These are phyloP conservation scores for Xylaria longipes DNA, from an alignment of 495 filamentous ascomycete species.

Conservation along the genomic window DNA sequence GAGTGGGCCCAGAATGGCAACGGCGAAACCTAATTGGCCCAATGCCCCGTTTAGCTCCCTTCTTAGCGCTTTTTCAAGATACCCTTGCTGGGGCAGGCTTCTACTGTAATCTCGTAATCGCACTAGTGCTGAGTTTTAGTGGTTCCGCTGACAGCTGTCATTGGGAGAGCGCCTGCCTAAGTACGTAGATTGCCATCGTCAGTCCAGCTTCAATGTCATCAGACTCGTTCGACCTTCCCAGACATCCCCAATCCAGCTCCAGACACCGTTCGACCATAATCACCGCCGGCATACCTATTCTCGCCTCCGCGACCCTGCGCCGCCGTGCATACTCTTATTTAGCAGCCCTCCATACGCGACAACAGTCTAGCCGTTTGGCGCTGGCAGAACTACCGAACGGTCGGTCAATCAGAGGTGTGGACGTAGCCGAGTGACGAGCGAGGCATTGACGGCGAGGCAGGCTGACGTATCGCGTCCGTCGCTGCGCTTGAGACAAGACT, in stretches of 20 bases:
- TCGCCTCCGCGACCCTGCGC: neutral
- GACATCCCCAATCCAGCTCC: neutral
- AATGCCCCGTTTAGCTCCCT: too few relatives aligned
- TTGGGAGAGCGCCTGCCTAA: neutral
- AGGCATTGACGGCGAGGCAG: neutral
- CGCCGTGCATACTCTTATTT: neutral
- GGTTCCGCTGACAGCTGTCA: constrained; percentile 28
- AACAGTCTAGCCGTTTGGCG: neutral
- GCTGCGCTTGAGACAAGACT: neutral
- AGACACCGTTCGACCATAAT: neutral
- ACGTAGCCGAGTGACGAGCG: neutral
- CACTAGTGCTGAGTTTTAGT: constrained; percentile 9
- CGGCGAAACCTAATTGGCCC: neutral
- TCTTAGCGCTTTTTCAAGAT: neutral
- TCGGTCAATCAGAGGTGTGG: constrained; percentile 18
- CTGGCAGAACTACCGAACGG: neutral
- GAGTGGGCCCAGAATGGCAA: neutral
- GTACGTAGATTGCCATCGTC: neutral
- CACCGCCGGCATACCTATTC: neutral
- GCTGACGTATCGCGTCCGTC: neutral
- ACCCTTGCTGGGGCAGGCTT: neutral
- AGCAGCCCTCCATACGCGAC: neutral
- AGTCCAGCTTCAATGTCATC: neutral
- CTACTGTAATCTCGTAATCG: neutral
- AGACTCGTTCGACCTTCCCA: neutral